These are phyloP conservation scores for Dryas drummondii DNA, from an alignment of 306 rosid species.

Conservation along the genomic window DNA sequence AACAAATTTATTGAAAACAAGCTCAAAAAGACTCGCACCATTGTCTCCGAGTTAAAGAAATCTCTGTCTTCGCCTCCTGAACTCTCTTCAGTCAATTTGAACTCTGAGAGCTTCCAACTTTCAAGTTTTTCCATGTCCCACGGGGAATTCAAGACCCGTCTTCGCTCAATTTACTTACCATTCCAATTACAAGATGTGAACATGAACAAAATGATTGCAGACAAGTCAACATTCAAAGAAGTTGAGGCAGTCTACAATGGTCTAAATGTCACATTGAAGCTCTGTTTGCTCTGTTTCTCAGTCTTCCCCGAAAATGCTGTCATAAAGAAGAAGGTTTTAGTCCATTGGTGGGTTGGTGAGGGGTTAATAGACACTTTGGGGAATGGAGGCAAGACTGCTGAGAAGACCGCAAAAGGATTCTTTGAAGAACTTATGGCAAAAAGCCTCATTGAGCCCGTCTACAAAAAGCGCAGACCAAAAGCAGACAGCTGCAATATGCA, in stretches of 20 bases:
- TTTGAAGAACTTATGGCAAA: background rate
- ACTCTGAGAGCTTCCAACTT: background rate
- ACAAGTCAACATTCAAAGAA: background rate
- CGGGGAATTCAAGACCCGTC: background rate
- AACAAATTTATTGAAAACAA: background rate
- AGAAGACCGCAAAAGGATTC: background rate
- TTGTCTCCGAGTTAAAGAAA: background rate
- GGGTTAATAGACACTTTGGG: conserved; percentile 3
- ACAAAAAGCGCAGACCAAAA: conserved; percentile 7
- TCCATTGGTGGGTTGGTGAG: conserved; percentile 36
- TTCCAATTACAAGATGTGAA: background rate
- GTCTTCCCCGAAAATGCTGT: conserved; percentile 20
- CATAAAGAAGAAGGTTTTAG: conserved; percentile 27
- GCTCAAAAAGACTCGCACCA: background rate
- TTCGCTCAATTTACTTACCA: background rate
- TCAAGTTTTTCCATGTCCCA: background rate
- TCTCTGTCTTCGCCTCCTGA: background rate
- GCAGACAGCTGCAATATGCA: conserved; percentile 20
- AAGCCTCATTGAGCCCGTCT: conserved; percentile 6
- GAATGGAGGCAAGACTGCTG: background rate
- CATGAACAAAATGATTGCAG: background rate
- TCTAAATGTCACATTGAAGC: background rate
- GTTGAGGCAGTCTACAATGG: background rate
- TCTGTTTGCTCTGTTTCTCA: conserved; percentile 25
- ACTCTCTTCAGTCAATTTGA: background rate